A percentile compares a stretch with the other conserved stretches of the same genome.
phyloP scores from a whole-genome alignment of 2,329 filamentous ascomycete genomes.

The Ophiostoma piceae region DNA sequence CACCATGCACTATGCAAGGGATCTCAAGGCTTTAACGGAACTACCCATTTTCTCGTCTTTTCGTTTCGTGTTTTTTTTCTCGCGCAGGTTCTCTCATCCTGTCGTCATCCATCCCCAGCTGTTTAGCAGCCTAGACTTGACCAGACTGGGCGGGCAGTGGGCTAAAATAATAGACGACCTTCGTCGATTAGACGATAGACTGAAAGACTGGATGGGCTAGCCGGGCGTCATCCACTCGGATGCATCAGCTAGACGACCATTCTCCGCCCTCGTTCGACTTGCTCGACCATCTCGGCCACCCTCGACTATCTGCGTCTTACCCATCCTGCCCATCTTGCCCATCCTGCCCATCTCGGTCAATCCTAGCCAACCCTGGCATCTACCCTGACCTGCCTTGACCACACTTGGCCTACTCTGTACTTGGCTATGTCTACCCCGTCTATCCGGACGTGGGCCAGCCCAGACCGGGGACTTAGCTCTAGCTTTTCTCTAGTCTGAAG shows the following conservation, averaged over 20 bases:
- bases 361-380: neutral
- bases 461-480: neutral
- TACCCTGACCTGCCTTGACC: neutral
- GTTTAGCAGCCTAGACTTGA: neutral
- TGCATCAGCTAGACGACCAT: slow-evolving; percentile 1
- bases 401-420: neutral
- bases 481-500: neutral
- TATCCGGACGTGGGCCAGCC: slow-evolving; percentile 4
- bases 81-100: neutral
- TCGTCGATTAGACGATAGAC: neutral
- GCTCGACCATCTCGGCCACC: neutral
- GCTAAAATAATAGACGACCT: neutral
- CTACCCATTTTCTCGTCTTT: neutral
- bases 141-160: neutral
- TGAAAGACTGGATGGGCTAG: neutral
- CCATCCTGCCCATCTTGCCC: neutral
- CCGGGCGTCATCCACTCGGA: neutral
- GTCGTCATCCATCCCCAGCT: neutral
- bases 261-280: slow-evolving; percentile 6
- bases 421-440: neutral
- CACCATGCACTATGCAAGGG: slow-evolving; percentile 5
- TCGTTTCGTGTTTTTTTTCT: neutral
- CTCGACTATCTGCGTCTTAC: neutral
- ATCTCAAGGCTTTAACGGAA: neutral
- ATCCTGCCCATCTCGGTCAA: neutral